Conservation (phyloP, 2,329 filamentous ascomycete genomes). For the Stemphylium lycopersici region DNA sequence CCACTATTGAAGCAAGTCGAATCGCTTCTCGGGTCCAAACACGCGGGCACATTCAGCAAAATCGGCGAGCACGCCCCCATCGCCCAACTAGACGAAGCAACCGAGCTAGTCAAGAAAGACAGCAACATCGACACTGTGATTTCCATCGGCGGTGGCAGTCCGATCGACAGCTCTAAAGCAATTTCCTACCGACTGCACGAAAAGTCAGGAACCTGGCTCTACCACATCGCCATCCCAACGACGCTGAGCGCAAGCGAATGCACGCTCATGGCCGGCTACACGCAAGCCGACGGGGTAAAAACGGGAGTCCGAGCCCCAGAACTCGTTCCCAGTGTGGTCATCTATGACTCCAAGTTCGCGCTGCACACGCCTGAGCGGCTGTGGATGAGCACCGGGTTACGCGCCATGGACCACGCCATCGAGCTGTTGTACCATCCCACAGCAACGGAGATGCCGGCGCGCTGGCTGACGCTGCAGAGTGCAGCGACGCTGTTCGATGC, state of each 20-base stretch:
- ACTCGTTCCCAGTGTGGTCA: constrained; percentile 55
- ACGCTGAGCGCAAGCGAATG: constrained; percentile 61
- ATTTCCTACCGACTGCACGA: constrained; percentile 45
- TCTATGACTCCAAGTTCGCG: constrained; percentile 61
- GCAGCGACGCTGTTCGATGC: constrained; percentile 56
- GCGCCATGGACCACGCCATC: constrained; percentile 63
- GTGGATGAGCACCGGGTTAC: constrained; percentile 59
- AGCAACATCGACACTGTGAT: constrained; percentile 60
- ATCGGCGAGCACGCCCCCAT: constrained; percentile 63
- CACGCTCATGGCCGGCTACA: constrained; percentile 60
- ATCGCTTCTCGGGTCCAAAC: constrained; percentile 52
- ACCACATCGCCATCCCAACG: constrained; percentile 49
- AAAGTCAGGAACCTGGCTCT: constrained; percentile 43
- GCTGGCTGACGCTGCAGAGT: constrained; percentile 54
- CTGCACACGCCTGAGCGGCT: constrained; percentile 58
- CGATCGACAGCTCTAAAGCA: constrained; percentile 58
- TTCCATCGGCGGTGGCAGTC: constrained; percentile 60
- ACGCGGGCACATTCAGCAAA: constrained; percentile 61
- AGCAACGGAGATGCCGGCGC: constrained; percentile 58
- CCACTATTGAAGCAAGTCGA: constrained; percentile 59
- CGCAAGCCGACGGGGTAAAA: constrained; percentile 57
- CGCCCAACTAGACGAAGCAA: constrained; percentile 60
- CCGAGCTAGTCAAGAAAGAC: constrained; percentile 54
- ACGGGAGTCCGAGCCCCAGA: constrained; percentile 53
- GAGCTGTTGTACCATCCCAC: constrained; percentile 61